Percentiles rank a stretch among this genome's conserved stretches.
These are phyloP conservation scores for Tricholoma bakamatsutake DNA, from an alignment of 768 basidiomycete species.

Conservation along the genomic window DNA sequence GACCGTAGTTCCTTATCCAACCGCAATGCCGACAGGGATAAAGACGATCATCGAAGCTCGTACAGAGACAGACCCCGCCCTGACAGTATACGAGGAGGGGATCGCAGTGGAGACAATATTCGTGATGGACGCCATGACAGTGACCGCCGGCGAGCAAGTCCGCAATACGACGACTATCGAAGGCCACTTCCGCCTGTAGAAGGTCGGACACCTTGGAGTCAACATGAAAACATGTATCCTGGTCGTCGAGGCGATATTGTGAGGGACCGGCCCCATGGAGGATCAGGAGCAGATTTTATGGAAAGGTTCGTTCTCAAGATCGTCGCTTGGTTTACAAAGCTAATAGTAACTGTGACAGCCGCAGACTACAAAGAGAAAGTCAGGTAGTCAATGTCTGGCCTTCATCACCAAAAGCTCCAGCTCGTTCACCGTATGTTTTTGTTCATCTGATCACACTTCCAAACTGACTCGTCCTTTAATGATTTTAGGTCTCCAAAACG, in stretches of 20 bases:
- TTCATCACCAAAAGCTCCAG: constrained; percentile 65
- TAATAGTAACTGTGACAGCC: constrained; percentile 36
- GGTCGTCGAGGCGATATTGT: constrained; percentile 23
- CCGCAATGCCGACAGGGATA: constrained; percentile 22
- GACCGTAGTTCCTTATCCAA: constrained; percentile 26
- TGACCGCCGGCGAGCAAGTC: constrained; percentile 41
- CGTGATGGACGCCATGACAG: constrained; percentile 6
- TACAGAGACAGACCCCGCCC: constrained; percentile 19
- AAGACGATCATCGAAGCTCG: constrained; percentile 11
- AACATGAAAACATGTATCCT: constrained; percentile 55
- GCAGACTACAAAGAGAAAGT: constrained; percentile 59
- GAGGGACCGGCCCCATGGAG: constrained; percentile 26
- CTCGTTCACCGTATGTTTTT: constrained; percentile 47
- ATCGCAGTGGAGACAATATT: constrained; percentile 17
- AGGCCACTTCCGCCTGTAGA: constrained; percentile 34
- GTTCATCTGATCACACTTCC: neutral
- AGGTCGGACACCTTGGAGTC: constrained; percentile 37
- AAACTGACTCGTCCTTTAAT: neutral
- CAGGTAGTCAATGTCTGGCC: constrained; percentile 72
- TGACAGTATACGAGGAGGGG: constrained; percentile 16
- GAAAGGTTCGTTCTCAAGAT: constrained; percentile 50
- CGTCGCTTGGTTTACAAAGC: neutral
- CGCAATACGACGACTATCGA: constrained; percentile 55
- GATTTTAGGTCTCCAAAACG: constrained; percentile 50
- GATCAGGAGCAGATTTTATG: constrained; percentile 49